Percentiles rank a stretch among this genome's conserved stretches.
These are phyloP conservation scores for Voacanga thouarsii DNA, from an alignment of 257 asterid genomes.

Conservation along the genomic window DNA sequence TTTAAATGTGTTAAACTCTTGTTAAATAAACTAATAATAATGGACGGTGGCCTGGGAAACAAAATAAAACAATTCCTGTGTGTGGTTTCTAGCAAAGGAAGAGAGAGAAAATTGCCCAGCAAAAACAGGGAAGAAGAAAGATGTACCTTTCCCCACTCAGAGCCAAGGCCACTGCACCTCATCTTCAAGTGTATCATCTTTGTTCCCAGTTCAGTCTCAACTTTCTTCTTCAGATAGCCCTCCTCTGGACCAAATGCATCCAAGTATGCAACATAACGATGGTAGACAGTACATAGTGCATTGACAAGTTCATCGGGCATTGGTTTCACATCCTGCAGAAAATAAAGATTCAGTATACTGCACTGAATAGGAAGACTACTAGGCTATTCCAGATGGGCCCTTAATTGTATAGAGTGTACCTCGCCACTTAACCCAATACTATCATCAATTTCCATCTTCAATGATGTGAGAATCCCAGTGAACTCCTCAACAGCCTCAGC, in stretches of 20 bases:
- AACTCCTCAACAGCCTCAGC: constrained; percentile 98
- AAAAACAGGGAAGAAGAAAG: constrained; percentile 16
- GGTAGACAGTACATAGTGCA: constrained; percentile 61
- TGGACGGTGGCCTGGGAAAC: too few species aligned
- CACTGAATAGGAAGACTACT: constrained; percentile 16
- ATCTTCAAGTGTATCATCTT: constrained; percentile 91
- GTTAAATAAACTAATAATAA: background rate
- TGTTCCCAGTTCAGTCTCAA: constrained; percentile 84
- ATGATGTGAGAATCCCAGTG: constrained; percentile 56
- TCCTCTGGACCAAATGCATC: constrained; percentile 87
- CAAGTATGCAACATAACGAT: constrained; percentile 66
- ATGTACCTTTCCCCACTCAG: constrained; percentile 97
- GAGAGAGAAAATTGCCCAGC: constrained; percentile 5
- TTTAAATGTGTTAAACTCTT: background rate
- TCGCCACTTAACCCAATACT: constrained; percentile 85
- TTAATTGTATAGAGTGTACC: constrained; percentile 38
- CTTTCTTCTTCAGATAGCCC: constrained; percentile 85
- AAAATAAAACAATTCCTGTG: too few species aligned
- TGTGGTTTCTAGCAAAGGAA: background rate
- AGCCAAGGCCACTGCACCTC: constrained; percentile 88
- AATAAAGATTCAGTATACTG: constrained; percentile 18
- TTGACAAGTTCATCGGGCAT: constrained; percentile 62
- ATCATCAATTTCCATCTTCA: constrained; percentile 91
- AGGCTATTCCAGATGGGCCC: background rate
- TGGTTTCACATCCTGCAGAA: constrained; percentile 79